phyloP scores from a whole-genome alignment of 2,329 filamentous ascomycete genomes.

The Pezicula radicicola region DNA sequence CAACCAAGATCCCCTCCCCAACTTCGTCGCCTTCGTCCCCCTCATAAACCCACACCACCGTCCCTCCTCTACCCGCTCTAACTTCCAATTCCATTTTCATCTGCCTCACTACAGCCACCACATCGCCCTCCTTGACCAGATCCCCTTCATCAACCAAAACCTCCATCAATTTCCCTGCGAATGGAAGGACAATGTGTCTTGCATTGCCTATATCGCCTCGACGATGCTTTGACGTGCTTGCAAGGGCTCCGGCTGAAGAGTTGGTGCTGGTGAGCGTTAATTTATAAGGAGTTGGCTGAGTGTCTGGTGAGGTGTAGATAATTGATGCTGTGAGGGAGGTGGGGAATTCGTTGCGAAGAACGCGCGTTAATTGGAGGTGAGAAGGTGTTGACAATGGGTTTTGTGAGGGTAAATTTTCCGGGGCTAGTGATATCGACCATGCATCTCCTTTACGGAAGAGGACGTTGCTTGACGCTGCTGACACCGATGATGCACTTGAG shows the following conservation, averaged over 20 bases:
- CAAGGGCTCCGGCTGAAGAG: slow-evolving; percentile 47
- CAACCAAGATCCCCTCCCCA: slow-evolving; percentile 21
- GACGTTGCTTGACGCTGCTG: slow-evolving; percentile 31
- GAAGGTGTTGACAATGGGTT: slow-evolving; percentile 31
- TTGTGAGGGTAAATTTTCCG: slow-evolving; percentile 20
- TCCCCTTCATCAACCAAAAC: slow-evolving; percentile 52
- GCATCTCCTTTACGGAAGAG: slow-evolving; percentile 57
- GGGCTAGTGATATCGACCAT: slow-evolving; percentile 49
- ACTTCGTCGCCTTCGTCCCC: slow-evolving; percentile 24
- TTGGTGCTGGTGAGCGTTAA: slow-evolving; percentile 33
- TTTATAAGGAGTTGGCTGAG: slow-evolving; percentile 40
- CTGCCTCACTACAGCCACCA: slow-evolving; percentile 57
- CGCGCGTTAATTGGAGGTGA: slow-evolving; percentile 49
- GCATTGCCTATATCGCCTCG: slow-evolving; percentile 46
- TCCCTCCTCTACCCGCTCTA: slow-evolving; percentile 27
- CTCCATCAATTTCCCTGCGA: slow-evolving; percentile 58
- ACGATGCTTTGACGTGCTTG: slow-evolving; percentile 43
- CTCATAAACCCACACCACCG: slow-evolving; percentile 22
- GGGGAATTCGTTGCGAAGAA: slow-evolving; percentile 60
- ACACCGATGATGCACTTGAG: slow-evolving; percentile 4
- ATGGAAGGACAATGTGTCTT: slow-evolving; percentile 51
- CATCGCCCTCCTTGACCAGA: slow-evolving; percentile 44
- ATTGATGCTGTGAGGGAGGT: slow-evolving; percentile 49
- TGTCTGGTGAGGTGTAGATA: slow-evolving; percentile 40
- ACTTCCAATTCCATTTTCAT: slow-evolving; percentile 72